Conservation (phyloP, 2,329 filamentous ascomycete genomes). For the Orbilia ellipsospora region DNA sequence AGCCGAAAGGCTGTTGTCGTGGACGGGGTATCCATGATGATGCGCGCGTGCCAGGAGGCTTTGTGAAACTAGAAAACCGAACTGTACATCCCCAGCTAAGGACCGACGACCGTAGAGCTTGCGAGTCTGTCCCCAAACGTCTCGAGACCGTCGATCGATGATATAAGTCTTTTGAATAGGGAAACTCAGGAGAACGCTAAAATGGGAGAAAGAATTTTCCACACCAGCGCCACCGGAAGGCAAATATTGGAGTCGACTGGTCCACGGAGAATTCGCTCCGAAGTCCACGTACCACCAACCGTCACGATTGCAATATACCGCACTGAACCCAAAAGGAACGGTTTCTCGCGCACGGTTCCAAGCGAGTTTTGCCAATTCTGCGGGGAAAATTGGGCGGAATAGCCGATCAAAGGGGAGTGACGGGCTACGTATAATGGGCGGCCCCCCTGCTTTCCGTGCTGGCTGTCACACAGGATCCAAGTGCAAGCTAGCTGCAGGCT, state of each 20-base stretch:
- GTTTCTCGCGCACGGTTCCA: slow-evolving; percentile 32
- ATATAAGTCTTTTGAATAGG: too few relatives aligned
- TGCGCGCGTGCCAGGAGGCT: not conserved
- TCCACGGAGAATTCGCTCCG: slow-evolving; percentile 2
- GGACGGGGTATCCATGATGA: slow-evolving; percentile 49
- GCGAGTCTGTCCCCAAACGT: too few relatives aligned
- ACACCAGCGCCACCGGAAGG: not conserved
- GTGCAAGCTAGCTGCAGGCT: slow-evolving; percentile 10
- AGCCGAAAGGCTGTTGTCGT: slow-evolving; percentile 47
- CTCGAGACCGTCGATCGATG: too few relatives aligned
- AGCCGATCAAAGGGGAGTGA: slow-evolving; percentile 7
- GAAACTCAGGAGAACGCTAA: too few relatives aligned
- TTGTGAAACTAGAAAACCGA: not conserved
- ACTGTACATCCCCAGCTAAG: too few relatives aligned
- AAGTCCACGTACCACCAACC: slow-evolving; percentile 13
- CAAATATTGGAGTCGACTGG: not conserved
- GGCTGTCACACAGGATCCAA: slow-evolving; percentile 26
- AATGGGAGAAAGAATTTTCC: not conserved
- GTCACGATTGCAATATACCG: too few relatives aligned
- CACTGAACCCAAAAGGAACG: not conserved
- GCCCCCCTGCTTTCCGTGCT: not conserved
- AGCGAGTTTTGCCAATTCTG: slow-evolving; percentile 51
- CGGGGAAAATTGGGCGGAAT: slow-evolving; percentile 39
- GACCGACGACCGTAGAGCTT: too few relatives aligned
- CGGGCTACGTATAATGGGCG: not conserved